Base-by-base conservation (phyloP, 306 rosid genomes). In the Dalbergia cultrata region DNA sequence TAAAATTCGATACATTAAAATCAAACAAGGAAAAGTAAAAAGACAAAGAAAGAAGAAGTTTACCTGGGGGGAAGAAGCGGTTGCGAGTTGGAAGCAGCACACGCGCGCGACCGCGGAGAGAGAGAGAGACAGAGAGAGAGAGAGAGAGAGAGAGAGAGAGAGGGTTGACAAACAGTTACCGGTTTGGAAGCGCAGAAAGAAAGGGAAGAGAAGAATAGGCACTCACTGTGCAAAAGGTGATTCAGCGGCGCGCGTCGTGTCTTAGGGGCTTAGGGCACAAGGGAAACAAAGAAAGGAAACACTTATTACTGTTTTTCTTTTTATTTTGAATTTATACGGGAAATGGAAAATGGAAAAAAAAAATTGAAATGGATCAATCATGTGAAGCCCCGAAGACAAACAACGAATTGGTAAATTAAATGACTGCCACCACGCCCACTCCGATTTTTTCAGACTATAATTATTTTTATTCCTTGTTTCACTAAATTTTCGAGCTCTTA, bases 211-310 rank as follows among this genome's bases (percentile, higher is more conserved):
- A 26, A 67, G 64, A 35, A 49, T 12, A 18, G 5, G 53, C 3
- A 12, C 13, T 4, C 34, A 17, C 9, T 12, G 9, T 41, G 26
- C 18, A 13, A 13, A 49, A 49, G 7, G 52, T 54, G 37, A 57
- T 37, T 39, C 77, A 57, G 18, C 19, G 54, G 9, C 17, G 59
- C 0, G 19, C 34, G 45, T 33, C 9, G 41, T 11, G 45, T 44
- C 7, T 12, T 57, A 37, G 77, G 67, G 45, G 44, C 7, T 12
- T 57, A 37, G 77, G 67, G 67, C 54, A 56, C 31, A 5, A n/a
- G 53, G 26, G 59, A 37, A 70, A 49, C 41, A 37, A 37, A 37
- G 31, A 26, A 26, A 26, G 31, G 2, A 26, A 26, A 26, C 31
- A 2, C 31, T 21, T 21, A 26, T 1, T 1, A 26, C 31, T 26